Evolutionary conservation across 2,329 filamentous ascomycete genomes (phyloP).

Genomic region (Penicillium glabrum): DNA sequence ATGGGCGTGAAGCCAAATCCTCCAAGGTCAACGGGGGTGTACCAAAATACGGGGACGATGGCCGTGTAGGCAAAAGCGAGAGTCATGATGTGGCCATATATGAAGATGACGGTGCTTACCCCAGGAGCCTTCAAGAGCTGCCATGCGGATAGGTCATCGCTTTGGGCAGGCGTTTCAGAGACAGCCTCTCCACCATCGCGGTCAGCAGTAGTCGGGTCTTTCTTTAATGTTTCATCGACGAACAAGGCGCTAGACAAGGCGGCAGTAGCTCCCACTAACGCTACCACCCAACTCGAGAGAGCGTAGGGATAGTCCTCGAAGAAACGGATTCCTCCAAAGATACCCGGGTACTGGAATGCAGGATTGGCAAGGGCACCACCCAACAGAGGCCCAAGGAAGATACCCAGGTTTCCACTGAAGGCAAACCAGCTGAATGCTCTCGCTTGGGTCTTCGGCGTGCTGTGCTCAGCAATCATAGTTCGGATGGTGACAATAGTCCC

Average conservation of each 20-base stretch:
- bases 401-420: constrained; percentile 71
- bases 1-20: constrained; percentile 64
- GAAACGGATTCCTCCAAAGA: constrained; percentile 59
- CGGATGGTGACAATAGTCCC: constrained; percentile 73
- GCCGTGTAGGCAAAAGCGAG: constrained; percentile 63
- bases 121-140: constrained; percentile 63
- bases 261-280: constrained; percentile 52
- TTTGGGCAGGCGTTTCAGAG: constrained; percentile 4
- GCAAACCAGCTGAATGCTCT: constrained; percentile 74
- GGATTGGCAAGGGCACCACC: constrained; percentile 68
- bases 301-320: constrained; percentile 66
- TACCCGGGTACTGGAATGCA: constrained; percentile 58
- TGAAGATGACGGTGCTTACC: constrained; percentile 64
- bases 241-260: constrained; percentile 49
- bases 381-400: constrained; percentile 69
- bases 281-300: constrained; percentile 61
- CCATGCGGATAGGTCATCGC: constrained; percentile 17
- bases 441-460: constrained; percentile 69
- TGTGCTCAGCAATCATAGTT: constrained; percentile 74
- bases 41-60: constrained; percentile 41
- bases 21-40: constrained; percentile 55
- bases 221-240: constrained; percentile 61
- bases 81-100: constrained; percentile 66
- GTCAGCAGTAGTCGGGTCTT: constrained; percentile 14
- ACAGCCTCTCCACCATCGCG: background rate